Evolutionary conservation across 2,329 filamentous ascomycete genomes (phyloP).

Genomic region (Sclerotinia subarctica): DNA sequence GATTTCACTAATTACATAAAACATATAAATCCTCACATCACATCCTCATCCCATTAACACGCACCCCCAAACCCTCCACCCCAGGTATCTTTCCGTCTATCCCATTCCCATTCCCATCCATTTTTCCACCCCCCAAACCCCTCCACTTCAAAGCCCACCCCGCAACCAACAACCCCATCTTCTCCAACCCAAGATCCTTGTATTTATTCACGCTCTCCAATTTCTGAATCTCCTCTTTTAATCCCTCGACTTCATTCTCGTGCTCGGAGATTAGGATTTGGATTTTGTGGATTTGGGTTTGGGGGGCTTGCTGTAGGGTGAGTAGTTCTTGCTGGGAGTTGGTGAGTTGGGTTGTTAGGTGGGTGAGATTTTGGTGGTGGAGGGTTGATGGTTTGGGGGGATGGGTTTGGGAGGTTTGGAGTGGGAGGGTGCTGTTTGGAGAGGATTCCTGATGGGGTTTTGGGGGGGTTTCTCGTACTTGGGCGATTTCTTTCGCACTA

Average conservation of each 20-base stretch:
- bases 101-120: background rate
- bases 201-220: rapidly evolving
- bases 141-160: conserved; percentile 1
- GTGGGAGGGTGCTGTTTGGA: too few species aligned
- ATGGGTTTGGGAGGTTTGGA: background rate
- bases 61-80: background rate
- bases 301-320: background rate
- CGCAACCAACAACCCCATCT: background rate
- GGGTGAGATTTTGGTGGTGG: background rate
- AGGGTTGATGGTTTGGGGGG: rapidly evolving
- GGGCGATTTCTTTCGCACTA: background rate
- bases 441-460: background rate
- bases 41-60: background rate
- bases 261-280: background rate
- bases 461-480: background rate
- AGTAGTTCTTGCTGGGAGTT: too few species aligned
- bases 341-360: background rate
- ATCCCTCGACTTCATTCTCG: background rate
- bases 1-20: background rate
- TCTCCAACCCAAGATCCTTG: background rate
- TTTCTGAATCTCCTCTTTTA: too few species aligned
- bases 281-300: background rate
- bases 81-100: background rate
- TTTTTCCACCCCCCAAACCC: background rate
- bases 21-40: too few species aligned